A percentile compares a stretch with the other conserved stretches of the same genome.
These are phyloP conservation scores for Ceratocystis cacaofunesta DNA, from an alignment of 2,329 filamentous ascomycete species.

Conservation along the genomic window DNA sequence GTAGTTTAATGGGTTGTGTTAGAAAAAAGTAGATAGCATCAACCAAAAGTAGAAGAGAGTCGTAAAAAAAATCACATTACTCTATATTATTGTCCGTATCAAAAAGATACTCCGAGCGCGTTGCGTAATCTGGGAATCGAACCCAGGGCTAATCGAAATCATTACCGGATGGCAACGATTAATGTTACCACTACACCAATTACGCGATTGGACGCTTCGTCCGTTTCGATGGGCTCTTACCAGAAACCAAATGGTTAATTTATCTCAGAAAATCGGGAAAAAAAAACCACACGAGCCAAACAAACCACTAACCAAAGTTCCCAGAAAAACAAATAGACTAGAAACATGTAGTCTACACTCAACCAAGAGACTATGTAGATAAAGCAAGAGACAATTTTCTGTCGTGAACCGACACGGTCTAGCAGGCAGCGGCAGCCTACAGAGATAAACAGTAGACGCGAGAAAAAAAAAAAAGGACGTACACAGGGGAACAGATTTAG, in stretches of 20 bases:
- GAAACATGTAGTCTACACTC: neutral
- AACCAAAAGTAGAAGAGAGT: neutral
- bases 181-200: constrained; percentile 9
- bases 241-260: neutral
- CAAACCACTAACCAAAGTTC: neutral
- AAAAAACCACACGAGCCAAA: neutral
- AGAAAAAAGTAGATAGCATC: neutral
- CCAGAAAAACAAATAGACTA: neutral
- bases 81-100: too few relatives aligned
- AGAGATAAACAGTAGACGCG: neutral
- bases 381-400: neutral
- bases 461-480: neutral
- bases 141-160: constrained; percentile 7
- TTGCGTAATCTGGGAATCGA: constrained; percentile 5
- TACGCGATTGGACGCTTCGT: neutral
- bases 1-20: too few relatives aligned
- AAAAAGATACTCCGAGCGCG: too few relatives aligned
- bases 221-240: neutral
- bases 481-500: neutral
- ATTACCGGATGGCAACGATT: constrained; percentile 6
- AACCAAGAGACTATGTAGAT: neutral
- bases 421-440: neutral
- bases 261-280: neutral
- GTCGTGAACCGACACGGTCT: neutral
- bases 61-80: neutral